Percentiles rank a stretch among this genome's conserved stretches.
Evolutionary conservation across 2,329 filamentous ascomycete species (phyloP).

Genomic region (Pseudocercospora fuligena): DNA sequence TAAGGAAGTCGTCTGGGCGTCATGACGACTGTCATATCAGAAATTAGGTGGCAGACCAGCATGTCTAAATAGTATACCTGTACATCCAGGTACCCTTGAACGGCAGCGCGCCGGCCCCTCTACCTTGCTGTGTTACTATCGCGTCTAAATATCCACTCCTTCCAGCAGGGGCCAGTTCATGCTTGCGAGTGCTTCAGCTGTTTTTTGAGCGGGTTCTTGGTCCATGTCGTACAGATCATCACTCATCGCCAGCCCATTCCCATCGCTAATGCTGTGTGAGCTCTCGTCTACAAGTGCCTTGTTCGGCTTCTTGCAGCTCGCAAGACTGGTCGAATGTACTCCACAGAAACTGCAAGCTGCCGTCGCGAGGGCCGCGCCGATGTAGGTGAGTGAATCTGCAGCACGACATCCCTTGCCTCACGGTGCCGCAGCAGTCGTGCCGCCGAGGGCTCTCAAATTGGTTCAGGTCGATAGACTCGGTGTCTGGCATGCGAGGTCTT

Average conservation of each 20-base stretch:
- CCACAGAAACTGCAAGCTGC: neutral
- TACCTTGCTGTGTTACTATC: neutral
- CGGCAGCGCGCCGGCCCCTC: constrained; percentile 2
- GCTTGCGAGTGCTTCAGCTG: neutral
- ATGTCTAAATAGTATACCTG: neutral
- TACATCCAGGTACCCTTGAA: neutral
- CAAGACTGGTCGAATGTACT: neutral
- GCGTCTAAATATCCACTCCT: neutral
- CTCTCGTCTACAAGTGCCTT: neutral
- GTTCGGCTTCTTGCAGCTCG: neutral
- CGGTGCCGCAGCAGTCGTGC: neutral
- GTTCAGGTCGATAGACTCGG: neutral
- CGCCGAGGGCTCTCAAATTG: neutral
- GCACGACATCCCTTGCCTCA: neutral
- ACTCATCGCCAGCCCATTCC: too few relatives aligned
- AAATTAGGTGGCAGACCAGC: neutral
- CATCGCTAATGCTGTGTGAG: too few relatives aligned
- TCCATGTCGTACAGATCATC: too few relatives aligned
- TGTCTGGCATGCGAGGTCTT: neutral
- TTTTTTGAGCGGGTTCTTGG: neutral
- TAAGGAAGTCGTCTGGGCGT: constrained; percentile 2
- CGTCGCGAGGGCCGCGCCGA: neutral
- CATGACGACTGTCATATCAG: constrained; percentile 1
- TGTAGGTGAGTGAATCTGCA: neutral
- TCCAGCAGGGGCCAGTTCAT: neutral